Base-by-base conservation (phyloP, 345 rosid genomes). In the Salix viminalis region DNA sequence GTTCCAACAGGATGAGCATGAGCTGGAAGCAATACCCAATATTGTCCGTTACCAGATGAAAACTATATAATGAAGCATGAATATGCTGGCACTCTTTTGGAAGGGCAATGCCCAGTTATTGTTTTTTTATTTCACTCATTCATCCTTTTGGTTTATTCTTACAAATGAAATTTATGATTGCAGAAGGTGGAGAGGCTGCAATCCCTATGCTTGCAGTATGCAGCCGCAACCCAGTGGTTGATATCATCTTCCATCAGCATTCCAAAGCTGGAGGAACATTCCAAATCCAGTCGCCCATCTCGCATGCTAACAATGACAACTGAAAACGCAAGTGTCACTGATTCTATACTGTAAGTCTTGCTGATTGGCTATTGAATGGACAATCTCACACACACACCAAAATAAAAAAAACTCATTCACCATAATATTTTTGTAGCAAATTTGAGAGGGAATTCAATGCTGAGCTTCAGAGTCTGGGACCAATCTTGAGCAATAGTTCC, bases 131-230 rank as follows among this genome's bases (percentile, higher is more conserved):
- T 44, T 42, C 26, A 23, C 73, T 28, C 14, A 73, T 56, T 56
- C 79, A 71, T 23, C 54, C 26, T 69, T 6, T 74, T 79, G 67
- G 39, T 66, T 66, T 66, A 44, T 77, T 73, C 72, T 76, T 67
- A 41, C 16, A 28, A 50, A 34, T 39, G 15, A 15, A 21, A 75
- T 75, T 62, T 66, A n/a, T n/a, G 67, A 37, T 60, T 87, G 85
- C 91, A 96, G 99, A 93, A 92, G 84, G 91, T 93, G 87, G 98
- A 89, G 86, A 96, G 79, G 90, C 76, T 96, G 84, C 92, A 92
- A 85, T 88, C 91, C 6, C 71, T 93, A 80, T 96, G 98, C 81
- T 82, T 92, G 74, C 98, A 92, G 76, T 96, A 92, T 75, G 97
- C 97, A 7, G 92, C 95, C 28, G 99, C 99, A 36, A 89, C 97